Evolutionary conservation across 305 asterid species (phyloP), one percentile per base, ranked within the genome.

Genomic region (Fraxinus sp.): DNA sequence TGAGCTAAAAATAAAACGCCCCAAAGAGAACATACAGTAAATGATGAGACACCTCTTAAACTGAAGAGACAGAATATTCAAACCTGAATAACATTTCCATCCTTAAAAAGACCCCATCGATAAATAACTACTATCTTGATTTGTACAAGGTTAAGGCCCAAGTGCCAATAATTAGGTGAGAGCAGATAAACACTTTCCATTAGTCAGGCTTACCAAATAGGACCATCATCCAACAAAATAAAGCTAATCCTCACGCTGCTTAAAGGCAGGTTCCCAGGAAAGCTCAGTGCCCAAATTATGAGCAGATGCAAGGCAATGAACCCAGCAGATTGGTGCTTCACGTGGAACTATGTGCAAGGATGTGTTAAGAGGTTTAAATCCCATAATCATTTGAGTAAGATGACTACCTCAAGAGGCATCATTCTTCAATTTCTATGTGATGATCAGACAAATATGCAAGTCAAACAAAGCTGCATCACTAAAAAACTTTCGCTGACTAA

Each of bases 291-390:
- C 80, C 80, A 14, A 77, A 14, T 77, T 16, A 11, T 41, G 68
- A 77, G 62, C 28, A 6, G 70, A 43, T 24, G 24, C 16, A 46
- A 13, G 55, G 24, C 16, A 77, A 7, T 41, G 57, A 73, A 77
- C 46, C 22, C 64, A 72, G 73, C 39, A 43, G 83, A 77, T 37
- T 22, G 73, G 33, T 33, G 77, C 80, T 52, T 86, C 62, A 73
- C 32, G 24, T 18, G 35, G 22, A 39, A 74, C 46, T 20, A 72
- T 14, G 70, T 36, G 75, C 35, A 72, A 77, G 71, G 11, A 33
- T 55, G 33, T 68, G 13, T 32, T 41, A 79, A n/a, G 59, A n/a
- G 78, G 81, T 68, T 59, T 71, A 64, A 77, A 1, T 8, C 55
- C 10, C 20, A 41, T 72, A 8, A 52, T 73, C 79, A 80, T 62